These are phyloP conservation scores for Echium plantagineum DNA, from an alignment of 257 asterid species.

Conservation along the genomic window DNA sequence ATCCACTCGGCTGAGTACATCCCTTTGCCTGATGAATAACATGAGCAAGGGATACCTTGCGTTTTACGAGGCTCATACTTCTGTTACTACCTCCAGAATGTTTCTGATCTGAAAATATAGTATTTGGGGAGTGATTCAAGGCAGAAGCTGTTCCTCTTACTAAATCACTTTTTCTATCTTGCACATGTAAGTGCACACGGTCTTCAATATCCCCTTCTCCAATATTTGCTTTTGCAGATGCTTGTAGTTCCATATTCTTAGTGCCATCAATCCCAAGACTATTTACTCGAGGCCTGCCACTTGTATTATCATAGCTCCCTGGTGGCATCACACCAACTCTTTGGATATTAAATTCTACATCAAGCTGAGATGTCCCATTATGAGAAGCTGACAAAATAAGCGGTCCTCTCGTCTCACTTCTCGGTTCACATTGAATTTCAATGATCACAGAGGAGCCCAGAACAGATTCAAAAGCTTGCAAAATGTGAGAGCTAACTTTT, in stretches of 20 bases:
- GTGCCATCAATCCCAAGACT: conserved; percentile 26
- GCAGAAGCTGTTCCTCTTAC: conserved; percentile 7
- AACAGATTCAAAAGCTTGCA: conserved; percentile 83
- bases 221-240: conserved; percentile 21
- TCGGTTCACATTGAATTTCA: conserved; percentile 65
- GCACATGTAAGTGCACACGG: conserved; percentile 6
- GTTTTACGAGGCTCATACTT: conserved; percentile 65
- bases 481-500: conserved; percentile 49
- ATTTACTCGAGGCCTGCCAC: conserved; percentile 11
- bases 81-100: conserved; percentile 38
- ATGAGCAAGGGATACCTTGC: conserved; percentile 84
- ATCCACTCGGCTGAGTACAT: conserved; percentile 46
- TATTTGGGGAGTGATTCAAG: conserved; percentile 4
- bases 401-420: conserved; percentile 29
- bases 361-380: conserved; percentile 18
- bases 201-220: conserved; percentile 4
- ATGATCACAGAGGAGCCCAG: conserved; percentile 65
- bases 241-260: conserved; percentile 62
- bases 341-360: conserved; percentile 2
- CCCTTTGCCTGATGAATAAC: conserved; percentile 89
- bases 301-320: conserved; percentile 19
- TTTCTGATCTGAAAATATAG: conserved; percentile 23
- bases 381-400: conserved; percentile 37
- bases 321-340: conserved; percentile 5
- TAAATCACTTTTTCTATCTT: conserved; percentile 12